Evolutionary conservation across 2,329 filamentous ascomycete genomes (phyloP).

Genomic region (Epichloe elymi): DNA sequence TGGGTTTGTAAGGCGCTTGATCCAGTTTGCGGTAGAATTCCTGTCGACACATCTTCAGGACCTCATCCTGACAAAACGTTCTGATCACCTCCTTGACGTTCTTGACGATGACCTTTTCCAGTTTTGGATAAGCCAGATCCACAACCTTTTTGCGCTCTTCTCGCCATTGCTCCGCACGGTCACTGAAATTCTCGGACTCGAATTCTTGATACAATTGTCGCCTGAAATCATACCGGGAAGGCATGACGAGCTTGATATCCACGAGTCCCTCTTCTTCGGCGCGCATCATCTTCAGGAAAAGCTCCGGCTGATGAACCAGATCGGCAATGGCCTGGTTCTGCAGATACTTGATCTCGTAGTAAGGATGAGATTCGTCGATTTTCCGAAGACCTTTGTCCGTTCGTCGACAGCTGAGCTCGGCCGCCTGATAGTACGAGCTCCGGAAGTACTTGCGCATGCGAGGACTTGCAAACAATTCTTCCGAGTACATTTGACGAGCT

Average conservation of each 20-base stretch:
- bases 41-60: constrained; percentile 78
- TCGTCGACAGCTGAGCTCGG: constrained; percentile 72
- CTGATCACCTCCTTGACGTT: constrained; percentile 91
- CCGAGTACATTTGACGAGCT: constrained; percentile 77
- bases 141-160: constrained; percentile 73
- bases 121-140: constrained; percentile 65
- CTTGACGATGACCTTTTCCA: constrained; percentile 74
- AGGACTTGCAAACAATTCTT: constrained; percentile 79
- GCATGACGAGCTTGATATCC: constrained; percentile 68
- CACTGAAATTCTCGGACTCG: constrained; percentile 88
- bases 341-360: constrained; percentile 96
- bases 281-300: constrained; percentile 94
- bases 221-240: constrained; percentile 63
- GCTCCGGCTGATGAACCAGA: constrained; percentile 69
- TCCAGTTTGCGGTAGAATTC: constrained; percentile 83
- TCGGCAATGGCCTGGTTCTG: constrained; percentile 76
- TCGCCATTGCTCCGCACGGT: constrained; percentile 92
- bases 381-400: constrained; percentile 89
- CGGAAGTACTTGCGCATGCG: constrained; percentile 82
- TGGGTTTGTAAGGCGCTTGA: constrained; percentile 90
- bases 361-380: constrained; percentile 90
- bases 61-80: constrained; percentile 84
- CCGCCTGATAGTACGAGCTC: constrained; percentile 68
- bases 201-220: constrained; percentile 70
- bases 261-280: constrained; percentile 90